A percentile compares a stretch with the other conserved stretches of the same genome.
Conservation (phyloP, 495 filamentous ascomycete species). For the Letharia columbiana region DNA sequence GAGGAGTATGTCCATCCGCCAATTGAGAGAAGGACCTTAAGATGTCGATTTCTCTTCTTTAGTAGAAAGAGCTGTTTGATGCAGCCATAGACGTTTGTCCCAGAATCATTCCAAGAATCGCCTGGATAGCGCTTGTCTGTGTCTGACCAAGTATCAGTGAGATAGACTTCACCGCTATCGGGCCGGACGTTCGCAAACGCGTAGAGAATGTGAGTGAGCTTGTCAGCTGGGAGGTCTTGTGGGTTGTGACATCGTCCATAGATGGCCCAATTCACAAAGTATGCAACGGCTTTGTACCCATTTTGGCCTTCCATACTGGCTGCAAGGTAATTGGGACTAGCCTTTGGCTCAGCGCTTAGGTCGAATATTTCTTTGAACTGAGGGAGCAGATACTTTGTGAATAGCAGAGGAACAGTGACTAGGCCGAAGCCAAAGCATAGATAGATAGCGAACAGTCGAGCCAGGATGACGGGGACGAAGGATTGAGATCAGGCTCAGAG, state of each 20-base stretch:
- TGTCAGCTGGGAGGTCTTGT: constrained; percentile 76
- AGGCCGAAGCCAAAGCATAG: too few relatives aligned
- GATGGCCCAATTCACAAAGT: constrained; percentile 65
- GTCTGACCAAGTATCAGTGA: constrained; percentile 82
- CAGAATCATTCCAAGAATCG: constrained; percentile 58
- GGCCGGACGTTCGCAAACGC: constrained; percentile 76
- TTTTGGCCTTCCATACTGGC: constrained; percentile 31
- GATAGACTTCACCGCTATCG: constrained; percentile 67
- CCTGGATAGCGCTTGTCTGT: constrained; percentile 63
- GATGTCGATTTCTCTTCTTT: constrained; percentile 77
- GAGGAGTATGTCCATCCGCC: constrained; percentile 93
- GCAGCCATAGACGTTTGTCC: constrained; percentile 78
- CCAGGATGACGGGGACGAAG: too few relatives aligned
- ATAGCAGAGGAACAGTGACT: too few relatives aligned
- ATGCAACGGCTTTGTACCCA: constrained; percentile 38
- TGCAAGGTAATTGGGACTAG: neutral
- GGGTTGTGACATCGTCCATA: constrained; percentile 78
- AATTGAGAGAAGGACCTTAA: constrained; percentile 88
- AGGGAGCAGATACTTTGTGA: too few relatives aligned
- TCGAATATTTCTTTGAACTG: too few relatives aligned
- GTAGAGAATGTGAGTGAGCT: constrained; percentile 88
- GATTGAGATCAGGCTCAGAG: too few relatives aligned
- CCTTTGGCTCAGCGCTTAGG: too few relatives aligned
- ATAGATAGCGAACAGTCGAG: too few relatives aligned
- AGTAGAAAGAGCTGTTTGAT: constrained; percentile 88